Evolutionary conservation across 129 eudicot genomes (phyloP).

Genomic region (Saposhnikovia divaricata): DNA sequence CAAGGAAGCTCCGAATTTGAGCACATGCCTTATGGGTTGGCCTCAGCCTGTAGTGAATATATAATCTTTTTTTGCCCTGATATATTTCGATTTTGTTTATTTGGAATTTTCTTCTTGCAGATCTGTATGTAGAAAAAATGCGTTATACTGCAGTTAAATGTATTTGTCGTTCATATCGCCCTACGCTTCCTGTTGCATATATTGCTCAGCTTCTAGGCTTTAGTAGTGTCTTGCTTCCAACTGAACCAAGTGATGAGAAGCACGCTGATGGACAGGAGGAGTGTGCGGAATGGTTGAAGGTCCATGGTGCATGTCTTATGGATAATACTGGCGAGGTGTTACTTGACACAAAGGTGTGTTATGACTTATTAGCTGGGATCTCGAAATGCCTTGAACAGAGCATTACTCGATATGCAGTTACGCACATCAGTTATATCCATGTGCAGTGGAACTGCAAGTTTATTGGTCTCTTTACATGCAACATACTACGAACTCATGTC

Average conservation of each 20-base stretch:
- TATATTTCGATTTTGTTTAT: background rate
- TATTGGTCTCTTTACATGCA: constrained; percentile 1
- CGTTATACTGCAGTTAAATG: constrained; percentile 79
- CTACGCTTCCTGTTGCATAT: constrained; percentile 73
- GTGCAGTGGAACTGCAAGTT: background rate
- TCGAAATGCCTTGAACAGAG: background rate
- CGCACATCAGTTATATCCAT: background rate
- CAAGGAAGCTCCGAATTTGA: constrained; percentile 74
- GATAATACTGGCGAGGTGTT: constrained; percentile 64
- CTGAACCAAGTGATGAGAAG: constrained; percentile 44
- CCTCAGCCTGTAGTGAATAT: background rate
- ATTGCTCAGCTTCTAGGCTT: constrained; percentile 78
- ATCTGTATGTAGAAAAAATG: constrained; percentile 90
- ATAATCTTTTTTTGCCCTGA: background rate
- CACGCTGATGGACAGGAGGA: constrained; percentile 56
- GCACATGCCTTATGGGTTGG: constrained; percentile 86
- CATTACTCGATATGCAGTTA: background rate
- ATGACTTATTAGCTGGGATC: background rate
- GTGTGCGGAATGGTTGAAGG: constrained; percentile 87
- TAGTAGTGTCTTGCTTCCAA: constrained; percentile 23
- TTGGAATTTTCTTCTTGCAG: constrained; percentile 30
- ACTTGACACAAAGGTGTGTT: constrained; percentile 77
- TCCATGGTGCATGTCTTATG: constrained; percentile 73
- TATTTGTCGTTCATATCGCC: constrained; percentile 89
- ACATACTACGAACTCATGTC: background rate